Evolutionary conservation across 345 rosid genomes (phyloP).

Genomic region (Isatis tinctoria): DNA sequence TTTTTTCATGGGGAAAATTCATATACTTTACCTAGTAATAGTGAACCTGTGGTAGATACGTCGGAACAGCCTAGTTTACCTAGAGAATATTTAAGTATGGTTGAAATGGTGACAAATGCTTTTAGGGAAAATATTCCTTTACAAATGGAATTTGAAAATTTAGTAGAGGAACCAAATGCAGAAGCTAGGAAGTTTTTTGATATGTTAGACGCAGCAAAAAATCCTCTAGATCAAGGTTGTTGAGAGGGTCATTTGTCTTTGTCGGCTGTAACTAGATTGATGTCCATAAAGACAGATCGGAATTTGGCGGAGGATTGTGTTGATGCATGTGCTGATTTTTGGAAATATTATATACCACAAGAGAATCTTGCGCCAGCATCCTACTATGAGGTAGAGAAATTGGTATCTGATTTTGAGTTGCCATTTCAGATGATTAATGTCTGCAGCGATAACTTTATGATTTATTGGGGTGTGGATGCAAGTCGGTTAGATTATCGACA

Average conservation of each 20-base stretch:
- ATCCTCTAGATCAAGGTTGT: background rate
- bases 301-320: background rate
- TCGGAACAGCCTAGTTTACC: background rate
- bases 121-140: background rate
- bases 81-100: background rate
- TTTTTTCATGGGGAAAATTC: no score
- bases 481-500: background rate
- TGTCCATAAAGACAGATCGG: background rate
- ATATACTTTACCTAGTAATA: no score
- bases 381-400: background rate
- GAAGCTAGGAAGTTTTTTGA: no score
- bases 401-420: background rate
- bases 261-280: background rate
- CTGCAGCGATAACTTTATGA: background rate
- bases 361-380: background rate
- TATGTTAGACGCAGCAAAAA: no score
- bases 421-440: background rate
- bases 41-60: background rate
- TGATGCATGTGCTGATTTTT: background rate
- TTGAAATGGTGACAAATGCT: background rate
- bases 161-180: no score
- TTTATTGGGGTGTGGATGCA: background rate
- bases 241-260: background rate
- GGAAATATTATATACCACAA: background rate
- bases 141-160: no score